These are phyloP conservation scores for Phylloporus sp. DNA, from an alignment of 768 basidiomycete species.

Conservation along the genomic window DNA sequence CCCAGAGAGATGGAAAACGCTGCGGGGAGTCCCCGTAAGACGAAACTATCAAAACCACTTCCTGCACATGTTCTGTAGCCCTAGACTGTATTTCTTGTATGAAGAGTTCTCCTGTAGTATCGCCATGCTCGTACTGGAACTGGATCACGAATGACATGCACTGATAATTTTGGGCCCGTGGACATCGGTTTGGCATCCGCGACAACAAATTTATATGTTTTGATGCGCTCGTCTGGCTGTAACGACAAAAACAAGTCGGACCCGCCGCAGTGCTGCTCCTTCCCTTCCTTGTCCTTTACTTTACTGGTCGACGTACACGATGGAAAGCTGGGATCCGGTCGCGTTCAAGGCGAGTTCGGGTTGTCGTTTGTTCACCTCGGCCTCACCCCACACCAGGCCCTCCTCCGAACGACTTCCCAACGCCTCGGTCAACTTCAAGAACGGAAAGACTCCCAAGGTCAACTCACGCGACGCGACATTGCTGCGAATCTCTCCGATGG, in stretches of 20 bases:
- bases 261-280: background rate
- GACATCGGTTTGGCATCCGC: background rate
- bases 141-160: too few species aligned
- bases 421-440: constrained; percentile 66
- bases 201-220: background rate
- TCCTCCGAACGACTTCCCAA: constrained; percentile 59
- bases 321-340: constrained; percentile 29
- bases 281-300: background rate
- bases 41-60: constrained; percentile 17
- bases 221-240: background rate
- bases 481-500: constrained; percentile 59
- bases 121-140: too few species aligned
- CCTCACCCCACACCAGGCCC: constrained; percentile 38
- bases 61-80: constrained; percentile 20
- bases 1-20: constrained; percentile 1
- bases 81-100: constrained; percentile 2
- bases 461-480: constrained; percentile 62
- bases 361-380: background rate
- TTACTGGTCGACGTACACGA: constrained; percentile 5
- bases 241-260: constrained; percentile 5
- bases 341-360: constrained; percentile 27
- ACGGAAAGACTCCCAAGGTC: constrained; percentile 59
- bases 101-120: background rate
- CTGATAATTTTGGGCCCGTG: background rate
- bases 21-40: constrained; percentile 1